A percentile compares a stretch with the other conserved stretches of the same genome.
These are phyloP conservation scores for Phytopythium vexans DNA, from an alignment of 352 stramenopile genomes.

Conservation along the genomic window DNA sequence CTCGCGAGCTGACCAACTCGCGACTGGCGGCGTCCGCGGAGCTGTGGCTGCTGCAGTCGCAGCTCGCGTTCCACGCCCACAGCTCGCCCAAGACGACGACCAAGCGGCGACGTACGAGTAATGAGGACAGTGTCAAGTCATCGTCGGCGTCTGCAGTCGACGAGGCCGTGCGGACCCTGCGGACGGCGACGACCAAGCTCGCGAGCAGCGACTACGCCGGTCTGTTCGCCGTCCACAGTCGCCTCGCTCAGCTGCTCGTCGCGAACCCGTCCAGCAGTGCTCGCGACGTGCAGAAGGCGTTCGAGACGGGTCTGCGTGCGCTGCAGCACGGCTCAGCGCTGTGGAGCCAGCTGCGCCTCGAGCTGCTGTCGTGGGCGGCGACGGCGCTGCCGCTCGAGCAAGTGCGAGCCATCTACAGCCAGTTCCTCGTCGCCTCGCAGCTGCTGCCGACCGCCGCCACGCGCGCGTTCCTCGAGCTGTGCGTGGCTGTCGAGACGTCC, in stretches of 20 bases:
- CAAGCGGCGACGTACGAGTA: slow-evolving; percentile 53
- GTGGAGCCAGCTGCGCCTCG: slow-evolving; percentile 57
- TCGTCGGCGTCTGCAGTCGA: slow-evolving; percentile 16
- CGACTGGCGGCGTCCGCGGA: slow-evolving; percentile 28
- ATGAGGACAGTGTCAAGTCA: background rate
- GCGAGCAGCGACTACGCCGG: slow-evolving; percentile 35
- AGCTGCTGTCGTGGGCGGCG: slow-evolving; percentile 64
- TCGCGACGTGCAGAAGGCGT: slow-evolving; percentile 38
- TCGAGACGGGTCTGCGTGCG: slow-evolving; percentile 44
- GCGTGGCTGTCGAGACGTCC: slow-evolving; percentile 71
- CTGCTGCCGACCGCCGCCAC: slow-evolving; percentile 60
- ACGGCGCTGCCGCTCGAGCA: slow-evolving; percentile 25
- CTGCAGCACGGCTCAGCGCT: slow-evolving; percentile 42
- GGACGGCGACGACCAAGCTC: slow-evolving; percentile 42
- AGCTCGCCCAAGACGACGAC: slow-evolving; percentile 14
- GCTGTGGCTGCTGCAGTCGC: slow-evolving; percentile 70
- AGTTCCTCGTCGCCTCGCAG: slow-evolving; percentile 64
- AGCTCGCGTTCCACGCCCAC: slow-evolving; percentile 60
- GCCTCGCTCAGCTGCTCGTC: slow-evolving; percentile 56
- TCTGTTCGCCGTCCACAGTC: slow-evolving; percentile 43
- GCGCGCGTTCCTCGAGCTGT: slow-evolving; percentile 61
- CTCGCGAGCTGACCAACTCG: slow-evolving; percentile 40
- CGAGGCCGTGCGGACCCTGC: slow-evolving; percentile 42
- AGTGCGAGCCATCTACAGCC: slow-evolving; percentile 56
- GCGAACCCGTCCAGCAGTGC: slow-evolving; percentile 10